These are phyloP conservation scores for Agrostemma githago DNA, from an alignment of 148 eudicot genomes.

Conservation along the genomic window DNA sequence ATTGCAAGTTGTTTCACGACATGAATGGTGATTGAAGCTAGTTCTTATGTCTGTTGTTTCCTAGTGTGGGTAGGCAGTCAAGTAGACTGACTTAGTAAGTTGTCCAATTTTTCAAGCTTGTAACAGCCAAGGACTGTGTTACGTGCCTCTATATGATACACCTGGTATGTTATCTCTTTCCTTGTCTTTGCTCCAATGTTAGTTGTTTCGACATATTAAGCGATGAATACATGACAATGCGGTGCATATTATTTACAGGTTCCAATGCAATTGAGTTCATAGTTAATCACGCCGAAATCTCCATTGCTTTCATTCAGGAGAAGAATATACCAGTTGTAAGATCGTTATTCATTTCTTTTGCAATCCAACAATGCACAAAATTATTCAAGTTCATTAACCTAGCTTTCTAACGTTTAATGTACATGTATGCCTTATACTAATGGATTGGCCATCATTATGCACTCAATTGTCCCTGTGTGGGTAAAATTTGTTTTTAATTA, in stretches of 20 bases:
- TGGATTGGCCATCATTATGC: too few relatives aligned
- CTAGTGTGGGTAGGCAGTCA: background rate
- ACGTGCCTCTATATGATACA: slow-evolving; percentile 84
- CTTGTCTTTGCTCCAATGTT: background rate
- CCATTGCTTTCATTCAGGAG: slow-evolving; percentile 22
- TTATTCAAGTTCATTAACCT: background rate
- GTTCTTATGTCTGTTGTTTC: too few relatives aligned
- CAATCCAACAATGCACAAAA: background rate
- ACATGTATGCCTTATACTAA: too few relatives aligned
- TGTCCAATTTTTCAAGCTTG: slow-evolving; percentile 55
- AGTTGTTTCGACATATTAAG: background rate
- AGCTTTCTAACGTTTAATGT: background rate
- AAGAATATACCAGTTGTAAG: slow-evolving; percentile 69
- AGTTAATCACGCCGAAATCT: slow-evolving; percentile 87
- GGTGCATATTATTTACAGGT: slow-evolving; percentile 39
- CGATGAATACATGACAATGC: background rate
- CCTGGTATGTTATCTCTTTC: slow-evolving; percentile 50
- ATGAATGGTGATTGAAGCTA: slow-evolving; percentile 1
- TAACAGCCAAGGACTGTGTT: slow-evolving; percentile 71
- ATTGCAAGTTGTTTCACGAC: background rate
- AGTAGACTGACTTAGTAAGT: background rate
- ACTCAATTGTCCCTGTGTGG: too few relatives aligned
- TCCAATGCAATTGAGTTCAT: slow-evolving; percentile 91
- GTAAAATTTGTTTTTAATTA: too few relatives aligned
- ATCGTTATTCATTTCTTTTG: background rate